Evolutionary conservation across 192 early-diverging fungal genomes (phyloP).

Genomic region (Phlyctochytrium bullatum): DNA sequence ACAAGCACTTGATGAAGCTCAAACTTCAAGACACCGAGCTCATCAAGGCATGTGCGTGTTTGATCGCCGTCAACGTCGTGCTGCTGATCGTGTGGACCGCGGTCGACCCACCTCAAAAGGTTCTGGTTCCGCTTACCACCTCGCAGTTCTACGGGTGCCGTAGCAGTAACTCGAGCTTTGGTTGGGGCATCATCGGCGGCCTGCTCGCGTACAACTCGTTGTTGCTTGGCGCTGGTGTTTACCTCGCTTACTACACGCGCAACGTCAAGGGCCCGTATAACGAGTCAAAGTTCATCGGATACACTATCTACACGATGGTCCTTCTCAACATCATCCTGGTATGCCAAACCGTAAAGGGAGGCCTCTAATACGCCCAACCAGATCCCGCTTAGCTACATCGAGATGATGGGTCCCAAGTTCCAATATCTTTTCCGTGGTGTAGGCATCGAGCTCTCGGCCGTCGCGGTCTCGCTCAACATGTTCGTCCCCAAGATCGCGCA

Average conservation of each 20-base stretch:
- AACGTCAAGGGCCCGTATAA: not conserved
- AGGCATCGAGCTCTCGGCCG: not conserved
- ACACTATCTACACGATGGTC: slow-evolving; percentile 6
- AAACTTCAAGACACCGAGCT: not conserved
- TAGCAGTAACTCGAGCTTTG: not conserved
- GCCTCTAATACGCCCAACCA: not conserved
- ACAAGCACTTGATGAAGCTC: too few species aligned
- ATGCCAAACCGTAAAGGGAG: not conserved
- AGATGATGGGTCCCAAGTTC: not conserved
- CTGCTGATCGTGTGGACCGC: not conserved
- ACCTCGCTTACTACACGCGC: slow-evolving; percentile 5
- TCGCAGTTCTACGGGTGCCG: not conserved
- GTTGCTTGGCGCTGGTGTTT: not conserved
- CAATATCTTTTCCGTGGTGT: not conserved
- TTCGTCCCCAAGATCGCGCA: not conserved
- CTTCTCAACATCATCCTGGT: not conserved
- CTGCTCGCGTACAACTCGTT: not conserved
- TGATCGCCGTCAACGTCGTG: not conserved
- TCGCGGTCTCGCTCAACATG: not conserved
- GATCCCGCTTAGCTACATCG: not conserved
- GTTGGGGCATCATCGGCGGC: not conserved
- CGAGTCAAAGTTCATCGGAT: not conserved
- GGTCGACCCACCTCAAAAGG: not conserved
- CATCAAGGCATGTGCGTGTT: not conserved
- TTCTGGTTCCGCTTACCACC: not conserved